phyloP scores from a whole-genome alignment of 768 basidiomycete genomes.

The Melanogaster broomeanus region DNA sequence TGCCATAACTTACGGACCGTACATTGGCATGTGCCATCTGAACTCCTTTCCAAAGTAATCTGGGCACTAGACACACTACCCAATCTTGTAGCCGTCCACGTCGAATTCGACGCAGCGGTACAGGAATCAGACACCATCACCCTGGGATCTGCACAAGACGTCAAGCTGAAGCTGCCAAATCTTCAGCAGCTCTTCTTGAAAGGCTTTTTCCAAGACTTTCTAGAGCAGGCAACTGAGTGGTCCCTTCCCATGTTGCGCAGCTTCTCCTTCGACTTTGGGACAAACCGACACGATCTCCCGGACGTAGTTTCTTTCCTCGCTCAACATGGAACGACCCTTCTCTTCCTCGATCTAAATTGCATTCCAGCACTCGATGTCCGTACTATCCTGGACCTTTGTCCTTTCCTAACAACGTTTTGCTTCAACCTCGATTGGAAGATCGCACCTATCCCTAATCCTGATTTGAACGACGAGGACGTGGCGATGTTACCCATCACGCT shows the following conservation, averaged over 20 bases:
- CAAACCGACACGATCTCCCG: conserved; percentile 46
- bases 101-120: conserved; percentile 44
- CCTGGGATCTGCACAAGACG: conserved; percentile 61
- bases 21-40: conserved; percentile 57
- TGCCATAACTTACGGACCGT: conserved; percentile 58
- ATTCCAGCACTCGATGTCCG: conserved; percentile 58
- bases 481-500: conserved; percentile 39
- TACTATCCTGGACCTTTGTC: conserved; percentile 63
- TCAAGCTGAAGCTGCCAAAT: conserved; percentile 52
- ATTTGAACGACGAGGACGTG: conserved; percentile 24
- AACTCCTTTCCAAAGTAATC: conserved; percentile 63
- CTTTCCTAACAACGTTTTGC: conserved; percentile 57
- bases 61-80: conserved; percentile 70
- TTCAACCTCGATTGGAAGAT: conserved; percentile 81
- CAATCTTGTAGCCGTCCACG: conserved; percentile 52
- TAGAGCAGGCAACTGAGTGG: conserved; percentile 74
- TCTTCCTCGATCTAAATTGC: conserved; percentile 67
- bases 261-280: conserved; percentile 53
- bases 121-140: conserved; percentile 45
- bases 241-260: conserved; percentile 57
- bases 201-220: conserved; percentile 61
- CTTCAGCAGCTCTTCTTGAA: conserved; percentile 65
- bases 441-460: conserved; percentile 13
- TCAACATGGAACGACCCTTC: conserved; percentile 56
- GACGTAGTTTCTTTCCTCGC: conserved; percentile 62